These are phyloP conservation scores for Trifolium dubium DNA, from an alignment of 306 rosid species.

Conservation along the genomic window DNA sequence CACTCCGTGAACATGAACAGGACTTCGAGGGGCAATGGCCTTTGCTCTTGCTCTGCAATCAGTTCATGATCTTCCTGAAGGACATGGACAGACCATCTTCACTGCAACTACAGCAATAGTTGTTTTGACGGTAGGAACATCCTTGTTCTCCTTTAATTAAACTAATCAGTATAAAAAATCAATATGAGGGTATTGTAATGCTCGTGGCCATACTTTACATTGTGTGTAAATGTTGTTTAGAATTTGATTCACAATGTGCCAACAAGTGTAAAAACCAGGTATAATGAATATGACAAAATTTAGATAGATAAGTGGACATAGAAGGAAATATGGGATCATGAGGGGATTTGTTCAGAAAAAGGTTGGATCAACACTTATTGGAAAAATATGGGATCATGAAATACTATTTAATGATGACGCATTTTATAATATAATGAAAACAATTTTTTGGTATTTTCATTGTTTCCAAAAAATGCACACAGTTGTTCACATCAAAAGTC, in stretches of 20 bases:
- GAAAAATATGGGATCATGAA: not conserved
- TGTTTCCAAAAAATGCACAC: too few species aligned
- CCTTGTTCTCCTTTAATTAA: conserved; percentile 29
- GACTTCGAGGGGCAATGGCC: conserved; percentile 99
- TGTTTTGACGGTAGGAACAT: conserved; percentile 83
- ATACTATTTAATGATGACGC: too few species aligned
- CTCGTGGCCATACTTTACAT: conserved; percentile 13
- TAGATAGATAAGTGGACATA: conserved; percentile 20
- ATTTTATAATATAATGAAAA: too few species aligned
- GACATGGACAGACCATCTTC: conserved; percentile 98
- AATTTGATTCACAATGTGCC: conserved; percentile 10
- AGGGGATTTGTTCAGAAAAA: conserved; percentile 23
- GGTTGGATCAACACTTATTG: not conserved
- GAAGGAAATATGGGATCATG: conserved; percentile 5
- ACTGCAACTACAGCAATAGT: conserved; percentile 98
- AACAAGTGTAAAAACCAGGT: conserved; percentile 11
- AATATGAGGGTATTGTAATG: conserved; percentile 8
- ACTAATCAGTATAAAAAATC: conserved; percentile 26
- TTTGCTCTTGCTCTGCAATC: conserved; percentile 99
- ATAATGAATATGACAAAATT: conserved; percentile 5
- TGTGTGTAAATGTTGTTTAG: not conserved
- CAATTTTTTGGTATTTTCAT: too few species aligned
- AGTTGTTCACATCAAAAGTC: too few species aligned
- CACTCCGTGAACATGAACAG: conserved; percentile 50
- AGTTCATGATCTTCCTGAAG: conserved; percentile 97